phyloP scores from a whole-genome alignment of 2,329 filamentous ascomycete genomes.

The Aureobasidium zeae region DNA sequence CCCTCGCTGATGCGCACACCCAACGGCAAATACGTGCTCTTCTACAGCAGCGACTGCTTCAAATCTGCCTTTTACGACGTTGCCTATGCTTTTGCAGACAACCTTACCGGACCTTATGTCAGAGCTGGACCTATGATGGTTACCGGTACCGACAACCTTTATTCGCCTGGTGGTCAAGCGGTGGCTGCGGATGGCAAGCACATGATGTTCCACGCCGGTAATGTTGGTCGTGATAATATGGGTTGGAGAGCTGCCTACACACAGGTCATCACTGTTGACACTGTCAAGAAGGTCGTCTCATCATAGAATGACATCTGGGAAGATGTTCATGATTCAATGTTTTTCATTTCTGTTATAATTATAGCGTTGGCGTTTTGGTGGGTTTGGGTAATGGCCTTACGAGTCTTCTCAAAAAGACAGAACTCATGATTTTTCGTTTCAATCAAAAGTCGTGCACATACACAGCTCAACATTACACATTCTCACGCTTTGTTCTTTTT shows the following conservation, averaged over 20 bases:
- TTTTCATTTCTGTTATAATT: conserved; percentile 8
- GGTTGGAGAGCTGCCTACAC: conserved; percentile 12
- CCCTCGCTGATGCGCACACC: conserved; percentile 21
- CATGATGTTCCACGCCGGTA: conserved; percentile 22
- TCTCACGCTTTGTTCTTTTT: too few relatives aligned
- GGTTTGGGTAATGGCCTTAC: too few relatives aligned
- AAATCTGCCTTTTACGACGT: conserved; percentile 25
- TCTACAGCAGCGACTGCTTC: conserved; percentile 28
- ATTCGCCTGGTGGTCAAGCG: conserved; percentile 19
- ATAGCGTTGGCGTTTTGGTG: too few relatives aligned
- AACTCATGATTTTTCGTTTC: too few relatives aligned
- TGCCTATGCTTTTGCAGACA: conserved; percentile 19
- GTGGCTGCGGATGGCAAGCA: conserved; percentile 19
- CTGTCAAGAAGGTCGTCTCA: conserved; percentile 2
- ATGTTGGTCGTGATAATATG: conserved; percentile 11
- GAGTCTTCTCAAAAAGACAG: too few relatives aligned
- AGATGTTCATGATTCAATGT: neutral
- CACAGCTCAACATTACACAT: too few relatives aligned
- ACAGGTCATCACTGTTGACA: conserved; percentile 12
- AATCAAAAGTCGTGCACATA: too few relatives aligned
- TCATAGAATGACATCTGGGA: neutral
- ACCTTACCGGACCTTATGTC: conserved; percentile 17
- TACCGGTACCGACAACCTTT: conserved; percentile 17
- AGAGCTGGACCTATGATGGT: conserved; percentile 19
- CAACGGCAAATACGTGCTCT: conserved; percentile 26